Evolutionary conservation across 139 green algal species (phyloP).

Genomic region (Tetratostichococcus sp.): DNA sequence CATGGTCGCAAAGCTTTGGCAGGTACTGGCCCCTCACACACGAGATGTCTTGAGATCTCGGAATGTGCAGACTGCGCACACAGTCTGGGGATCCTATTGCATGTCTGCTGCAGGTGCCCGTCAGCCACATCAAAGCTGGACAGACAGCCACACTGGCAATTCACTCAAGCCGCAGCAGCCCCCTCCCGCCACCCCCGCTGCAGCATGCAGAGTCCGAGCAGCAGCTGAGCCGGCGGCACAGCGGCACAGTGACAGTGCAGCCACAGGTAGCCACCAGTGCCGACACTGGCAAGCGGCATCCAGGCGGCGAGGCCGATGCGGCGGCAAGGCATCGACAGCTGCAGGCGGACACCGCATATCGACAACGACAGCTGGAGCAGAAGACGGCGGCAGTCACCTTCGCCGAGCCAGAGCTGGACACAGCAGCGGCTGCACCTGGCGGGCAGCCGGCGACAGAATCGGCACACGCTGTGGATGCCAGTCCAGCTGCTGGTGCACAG

Average conservation of each 20-base stretch:
- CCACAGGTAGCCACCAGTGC: background rate
- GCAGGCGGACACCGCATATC: background rate
- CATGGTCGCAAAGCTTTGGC: too few relatives aligned
- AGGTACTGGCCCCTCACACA: too few relatives aligned
- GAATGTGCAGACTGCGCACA: too few relatives aligned
- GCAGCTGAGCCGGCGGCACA: background rate
- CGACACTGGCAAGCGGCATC: background rate
- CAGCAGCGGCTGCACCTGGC: background rate
- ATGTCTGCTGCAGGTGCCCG: constrained; percentile 53
- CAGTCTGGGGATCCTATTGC: too few relatives aligned
- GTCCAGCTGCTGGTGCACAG: background rate
- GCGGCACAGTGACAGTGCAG: too few relatives aligned
- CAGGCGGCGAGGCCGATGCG: background rate
- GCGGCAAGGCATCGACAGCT: background rate
- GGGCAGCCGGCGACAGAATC: too few relatives aligned
- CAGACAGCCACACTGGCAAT: constrained; percentile 53
- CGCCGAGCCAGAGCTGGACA: background rate
- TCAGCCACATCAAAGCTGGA: constrained; percentile 49
- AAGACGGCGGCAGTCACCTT: background rate
- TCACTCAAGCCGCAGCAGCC: background rate
- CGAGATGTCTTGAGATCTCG: too few relatives aligned
- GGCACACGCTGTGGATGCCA: background rate
- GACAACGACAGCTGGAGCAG: background rate
- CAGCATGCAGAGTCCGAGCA: background rate
- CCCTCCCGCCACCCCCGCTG: background rate